phyloP scores from a whole-genome alignment of 2,329 filamentous ascomycete genomes.

The Coleophoma cylindrospora region DNA sequence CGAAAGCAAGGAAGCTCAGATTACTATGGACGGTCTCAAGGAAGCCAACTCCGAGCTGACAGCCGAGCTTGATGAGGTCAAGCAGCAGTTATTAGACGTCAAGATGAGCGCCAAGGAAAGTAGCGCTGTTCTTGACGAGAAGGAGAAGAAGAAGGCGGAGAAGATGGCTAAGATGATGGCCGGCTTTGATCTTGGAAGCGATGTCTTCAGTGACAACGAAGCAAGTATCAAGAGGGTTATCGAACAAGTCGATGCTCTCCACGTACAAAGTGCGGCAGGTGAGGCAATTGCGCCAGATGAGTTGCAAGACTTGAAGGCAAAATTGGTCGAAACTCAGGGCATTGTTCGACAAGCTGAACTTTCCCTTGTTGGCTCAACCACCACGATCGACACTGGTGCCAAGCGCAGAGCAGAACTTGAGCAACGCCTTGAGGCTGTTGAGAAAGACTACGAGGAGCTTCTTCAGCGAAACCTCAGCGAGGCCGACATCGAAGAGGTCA shows the following conservation, averaged over 20 bases:
- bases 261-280: conserved; percentile 71
- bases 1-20: conserved; percentile 92
- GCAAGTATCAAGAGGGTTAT: conserved; percentile 78
- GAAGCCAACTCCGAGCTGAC: conserved; percentile 94
- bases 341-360: conserved; percentile 91
- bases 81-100: conserved; percentile 91
- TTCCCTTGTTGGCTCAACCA: conserved; percentile 66
- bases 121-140: conserved; percentile 84
- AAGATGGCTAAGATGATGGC: conserved; percentile 99
- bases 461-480: conserved; percentile 75
- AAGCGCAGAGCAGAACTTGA: conserved; percentile 74
- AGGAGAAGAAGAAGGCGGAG: conserved; percentile 97
- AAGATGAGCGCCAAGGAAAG: conserved; percentile 97
- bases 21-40: conserved; percentile 96
- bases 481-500: conserved; percentile 78
- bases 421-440: conserved; percentile 65
- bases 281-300: conserved; percentile 79
- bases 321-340: conserved; percentile 83
- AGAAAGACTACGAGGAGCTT: conserved; percentile 80
- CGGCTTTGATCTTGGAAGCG: conserved; percentile 88
- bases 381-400: conserved; percentile 57
- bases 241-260: conserved; percentile 72
- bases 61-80: conserved; percentile 85
- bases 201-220: conserved; percentile 93
- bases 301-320: conserved; percentile 69